phyloP scores from a whole-genome alignment of 768 basidiomycete genomes.

The Vararia minispora region DNA sequence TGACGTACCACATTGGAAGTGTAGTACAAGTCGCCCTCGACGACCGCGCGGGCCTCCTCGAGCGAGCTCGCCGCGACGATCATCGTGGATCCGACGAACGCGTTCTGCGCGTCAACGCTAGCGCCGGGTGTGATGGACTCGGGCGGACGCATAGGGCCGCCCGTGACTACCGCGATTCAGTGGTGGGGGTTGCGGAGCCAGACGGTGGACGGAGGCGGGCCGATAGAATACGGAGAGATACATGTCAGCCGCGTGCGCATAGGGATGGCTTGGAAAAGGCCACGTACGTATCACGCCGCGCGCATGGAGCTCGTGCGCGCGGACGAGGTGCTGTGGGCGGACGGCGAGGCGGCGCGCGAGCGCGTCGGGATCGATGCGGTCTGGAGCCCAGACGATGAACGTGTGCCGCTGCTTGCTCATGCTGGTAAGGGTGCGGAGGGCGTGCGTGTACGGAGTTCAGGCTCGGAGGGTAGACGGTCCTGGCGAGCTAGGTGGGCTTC shows the following conservation, averaged over 20 bases:
- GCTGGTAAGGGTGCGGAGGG: too few species aligned
- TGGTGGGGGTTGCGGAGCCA: too few species aligned
- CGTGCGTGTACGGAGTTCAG: too few species aligned
- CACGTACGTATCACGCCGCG: slow-evolving; percentile 11
- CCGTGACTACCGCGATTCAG: slow-evolving; percentile 10
- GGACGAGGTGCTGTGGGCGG: slow-evolving; percentile 18
- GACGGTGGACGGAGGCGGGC: too few species aligned
- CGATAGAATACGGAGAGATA: too few species aligned
- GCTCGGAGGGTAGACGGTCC: too few species aligned
- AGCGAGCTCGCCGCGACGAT: slow-evolving; percentile 15
- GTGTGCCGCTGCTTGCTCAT: too few species aligned
- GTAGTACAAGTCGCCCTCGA: slow-evolving; percentile 21
- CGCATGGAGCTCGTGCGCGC: slow-evolving; percentile 3
- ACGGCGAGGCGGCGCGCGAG: slow-evolving; percentile 17
- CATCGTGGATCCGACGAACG: slow-evolving; percentile 17
- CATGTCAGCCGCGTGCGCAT: too few species aligned
- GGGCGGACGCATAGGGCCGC: slow-evolving; percentile 6
- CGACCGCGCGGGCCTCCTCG: slow-evolving; percentile 15
- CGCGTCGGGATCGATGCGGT: slow-evolving; percentile 18
- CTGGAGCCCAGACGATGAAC: slow-evolving; percentile 23
- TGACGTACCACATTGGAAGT: slow-evolving; percentile 17
- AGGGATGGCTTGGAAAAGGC: too few species aligned
- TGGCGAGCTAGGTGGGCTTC: too few species aligned
- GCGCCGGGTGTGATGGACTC: too few species aligned
- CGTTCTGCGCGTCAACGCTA: slow-evolving; percentile 2